Conservation (phyloP, 176 grass and related monocot species). For the Elaeis guineensis region DNA sequence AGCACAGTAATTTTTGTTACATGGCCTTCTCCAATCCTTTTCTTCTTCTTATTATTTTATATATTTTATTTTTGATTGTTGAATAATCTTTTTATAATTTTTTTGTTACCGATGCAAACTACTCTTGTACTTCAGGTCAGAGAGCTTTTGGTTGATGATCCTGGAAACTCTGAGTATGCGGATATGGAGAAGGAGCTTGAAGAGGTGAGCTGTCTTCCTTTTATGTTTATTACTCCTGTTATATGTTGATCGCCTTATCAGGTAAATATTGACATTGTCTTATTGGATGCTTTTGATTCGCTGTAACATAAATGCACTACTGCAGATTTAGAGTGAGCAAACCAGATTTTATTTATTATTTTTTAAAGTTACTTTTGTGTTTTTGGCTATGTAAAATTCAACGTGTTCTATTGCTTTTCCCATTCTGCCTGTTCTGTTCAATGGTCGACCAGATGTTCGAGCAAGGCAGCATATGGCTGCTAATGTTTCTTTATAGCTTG, state of each 20-base stretch:
- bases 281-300: not conserved
- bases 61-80: too few relatives aligned
- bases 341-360: not conserved
- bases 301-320: not conserved
- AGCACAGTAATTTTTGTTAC: too few relatives aligned
- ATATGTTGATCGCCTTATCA: not conserved
- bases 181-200: conserved; percentile 94
- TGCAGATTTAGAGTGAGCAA: not conserved
- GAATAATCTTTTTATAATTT: not conserved
- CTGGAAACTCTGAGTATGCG: conserved; percentile 69
- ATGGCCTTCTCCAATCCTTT: too few relatives aligned
- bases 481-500: conserved; percentile 47
- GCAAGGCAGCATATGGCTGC: conserved; percentile 55
- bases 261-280: not conserved
- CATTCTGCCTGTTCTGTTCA: conserved; percentile 41
- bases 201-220: conserved; percentile 44
- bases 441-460: conserved; percentile 39
- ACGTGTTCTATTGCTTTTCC: conserved; percentile 37
- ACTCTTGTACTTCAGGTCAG: conserved; percentile 40
- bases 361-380: not conserved
- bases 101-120: not conserved
- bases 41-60: too few relatives aligned
- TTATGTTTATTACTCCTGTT: not conserved
- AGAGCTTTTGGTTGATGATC: conserved; percentile 49
- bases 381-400: not conserved